Base-by-base conservation (phyloP, 2,329 filamentous ascomycete genomes). In the Chaetomium olivaceum region DNA sequence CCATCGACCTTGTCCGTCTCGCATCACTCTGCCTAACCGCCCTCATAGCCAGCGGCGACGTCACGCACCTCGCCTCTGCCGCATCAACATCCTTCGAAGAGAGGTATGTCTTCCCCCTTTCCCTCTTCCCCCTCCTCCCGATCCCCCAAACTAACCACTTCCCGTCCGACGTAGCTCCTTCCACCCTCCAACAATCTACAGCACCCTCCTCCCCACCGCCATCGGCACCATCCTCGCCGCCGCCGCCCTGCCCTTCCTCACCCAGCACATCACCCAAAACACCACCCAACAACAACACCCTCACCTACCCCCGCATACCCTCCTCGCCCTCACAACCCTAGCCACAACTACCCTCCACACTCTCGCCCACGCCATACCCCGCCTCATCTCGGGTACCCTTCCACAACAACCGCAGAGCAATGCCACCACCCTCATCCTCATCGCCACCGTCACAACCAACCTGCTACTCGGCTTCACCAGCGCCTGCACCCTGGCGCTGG, bases 191-290 rank as follows among this genome's bases (percentile, higher is more conserved):
- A 12, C 7, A 19, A 25, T 36, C n/a, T 14, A 25, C 21, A 23
- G n/a, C 27, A 63, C 54, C 14, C 9, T 25, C 43, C 21, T 63
- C 21, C 54, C 61, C 4, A 43, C 43, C 61, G 8, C 33, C 5
- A 11, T 63, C 1, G 61, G 46, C 21, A 21, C 29, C 9, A 58
- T 63, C 55, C 43, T 58, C 43, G 21, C 61, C 14, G 61, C 43
- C 7, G 55, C 46, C 54, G 25, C 31, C 33, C 29, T 63, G 29
- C 21, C 39, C 9, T 29, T 21, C 29, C 19, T 58, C 6, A 19
- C 9, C n/a, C 46, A 27, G 19, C 21, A 8, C 19, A 8, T 6
- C n/a, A 31, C 31, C 31, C 7, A 9, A 27, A 50, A 16, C 19
- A 46, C 23, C 33, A 27, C 29, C 27, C 16, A 36, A 36, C 33